Base-by-base conservation (phyloP, 805 yeast species). In the Suhomyces faveliae region DNA sequence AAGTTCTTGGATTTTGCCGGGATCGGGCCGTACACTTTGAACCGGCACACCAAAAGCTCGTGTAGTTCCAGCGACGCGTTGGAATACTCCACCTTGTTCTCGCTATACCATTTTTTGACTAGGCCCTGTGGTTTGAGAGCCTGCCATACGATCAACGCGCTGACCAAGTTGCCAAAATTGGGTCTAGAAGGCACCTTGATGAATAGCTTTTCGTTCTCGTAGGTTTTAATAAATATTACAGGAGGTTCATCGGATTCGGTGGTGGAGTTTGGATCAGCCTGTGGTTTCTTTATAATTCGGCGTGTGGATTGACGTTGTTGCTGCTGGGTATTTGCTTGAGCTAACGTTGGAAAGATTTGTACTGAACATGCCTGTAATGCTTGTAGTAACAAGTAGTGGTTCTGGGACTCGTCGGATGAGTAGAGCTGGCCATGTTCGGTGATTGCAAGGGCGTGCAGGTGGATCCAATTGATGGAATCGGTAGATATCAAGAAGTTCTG, bases 21-120 rank as follows among this genome's bases (percentile, higher is more conserved):
- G 11, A 79, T 54, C 3, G 88, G 88, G 0, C 88, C 90, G 63
- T 66, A 86, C 1, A 85, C 73, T 59, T 80, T 81, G 57, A 85
- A 80, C 35, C 86, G 74, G 47, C 89, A 83, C 15, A 83, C 85
- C 43, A 85, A 64, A 11, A 85, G 58, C 52, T 67, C 73, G 54
- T 67, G 72, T 5, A 61, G 62, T 38, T 47, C 58, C 20, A 49
- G 52, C 20, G 55, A 40, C 39, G 61, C 55, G n/a, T 51, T 46
- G n/a, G 60, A 56, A 25, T 45, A 51, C 20, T 53, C 52, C 17
- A 68, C 67, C 43, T 63, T 68, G 51, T 72, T 72, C 38, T 67
- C 68, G 47, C 69, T 69, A 51, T 66, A 69, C 81, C 82, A 78
- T 57, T 82, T 82, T 51, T 80, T 76, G 25, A 76, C 78, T 8